Conservation (phyloP, 352 stramenopile genomes). For the Phytophthora europaea region DNA sequence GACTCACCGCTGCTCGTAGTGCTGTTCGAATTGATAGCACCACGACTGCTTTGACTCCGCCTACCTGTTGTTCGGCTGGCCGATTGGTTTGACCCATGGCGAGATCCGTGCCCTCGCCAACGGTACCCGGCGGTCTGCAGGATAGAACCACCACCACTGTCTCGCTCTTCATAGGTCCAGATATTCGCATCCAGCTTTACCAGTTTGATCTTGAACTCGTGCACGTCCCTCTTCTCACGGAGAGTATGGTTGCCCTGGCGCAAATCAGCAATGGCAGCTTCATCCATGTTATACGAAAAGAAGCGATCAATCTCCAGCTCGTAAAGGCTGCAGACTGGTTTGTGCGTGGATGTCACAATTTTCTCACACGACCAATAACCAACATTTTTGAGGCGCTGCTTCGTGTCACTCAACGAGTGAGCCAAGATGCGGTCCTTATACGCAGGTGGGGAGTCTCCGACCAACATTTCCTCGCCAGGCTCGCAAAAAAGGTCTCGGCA, state of each 20-base stretch:
- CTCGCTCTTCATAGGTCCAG: constrained; percentile 67
- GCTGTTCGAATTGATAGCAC: constrained; percentile 41
- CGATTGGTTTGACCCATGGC: constrained; percentile 42
- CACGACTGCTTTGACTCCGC: constrained; percentile 43
- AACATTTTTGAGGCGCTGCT: constrained; percentile 63
- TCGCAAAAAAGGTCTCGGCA: constrained; percentile 68
- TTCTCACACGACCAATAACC: constrained; percentile 78
- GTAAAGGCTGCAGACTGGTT: constrained; percentile 78
- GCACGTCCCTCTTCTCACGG: constrained; percentile 67
- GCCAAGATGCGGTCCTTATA: constrained; percentile 84
- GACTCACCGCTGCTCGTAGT: constrained; percentile 46
- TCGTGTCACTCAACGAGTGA: constrained; percentile 75
- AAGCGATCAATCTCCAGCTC: constrained; percentile 82
- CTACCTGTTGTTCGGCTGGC: constrained; percentile 36
- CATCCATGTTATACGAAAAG: constrained; percentile 74
- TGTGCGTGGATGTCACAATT: constrained; percentile 74
- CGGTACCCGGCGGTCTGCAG: constrained; percentile 30
- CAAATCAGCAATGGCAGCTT: constrained; percentile 56
- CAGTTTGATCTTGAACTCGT: constrained; percentile 80
- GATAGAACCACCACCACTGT: constrained; percentile 25
- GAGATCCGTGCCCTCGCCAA: constrained; percentile 40
- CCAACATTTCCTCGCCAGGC: constrained; percentile 42
- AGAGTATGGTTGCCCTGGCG: constrained; percentile 61
- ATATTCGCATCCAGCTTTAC: constrained; percentile 83
- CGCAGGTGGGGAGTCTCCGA: constrained; percentile 45